Percentiles rank a stretch among this genome's conserved stretches.
phyloP scores from a whole-genome alignment of 139 green algal genomes.

The Picochlorum sp. region DNA sequence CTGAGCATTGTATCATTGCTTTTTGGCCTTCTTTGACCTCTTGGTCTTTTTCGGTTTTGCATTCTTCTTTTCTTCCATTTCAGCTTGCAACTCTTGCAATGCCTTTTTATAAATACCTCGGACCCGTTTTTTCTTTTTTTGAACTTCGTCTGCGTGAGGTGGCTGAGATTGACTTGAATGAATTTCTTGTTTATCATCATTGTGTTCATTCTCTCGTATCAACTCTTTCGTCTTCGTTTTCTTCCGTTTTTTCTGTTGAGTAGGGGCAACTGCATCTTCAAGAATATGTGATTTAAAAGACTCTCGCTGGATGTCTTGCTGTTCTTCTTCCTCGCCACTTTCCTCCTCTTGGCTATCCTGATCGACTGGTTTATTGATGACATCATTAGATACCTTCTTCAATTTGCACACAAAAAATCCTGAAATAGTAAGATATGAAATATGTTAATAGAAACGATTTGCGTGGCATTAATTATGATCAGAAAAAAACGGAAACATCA shows the following conservation, averaged over 20 bases:
- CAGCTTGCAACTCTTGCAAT: constrained; percentile 28
- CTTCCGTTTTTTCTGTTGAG: not conserved
- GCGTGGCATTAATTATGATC: not conserved
- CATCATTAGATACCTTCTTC: constrained; percentile 87
- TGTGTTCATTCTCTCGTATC: not conserved
- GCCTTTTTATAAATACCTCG: constrained; percentile 30
- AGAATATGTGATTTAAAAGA: not conserved
- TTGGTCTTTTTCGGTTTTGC: too few species aligned
- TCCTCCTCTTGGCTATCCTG: constrained; percentile 29
- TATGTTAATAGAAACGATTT: constrained; percentile 4
- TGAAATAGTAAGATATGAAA: constrained; percentile 16
- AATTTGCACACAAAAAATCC: constrained; percentile 99
- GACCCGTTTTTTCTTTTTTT: constrained; percentile 21
- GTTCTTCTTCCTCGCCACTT: constrained; percentile 6
- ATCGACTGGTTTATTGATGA: constrained; percentile 32
- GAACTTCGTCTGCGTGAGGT: not conserved
- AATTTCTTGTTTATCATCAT: not conserved
- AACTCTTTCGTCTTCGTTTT: not conserved
- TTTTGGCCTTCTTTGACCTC: too few species aligned
- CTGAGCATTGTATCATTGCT: too few species aligned
- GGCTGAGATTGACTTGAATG: not conserved
- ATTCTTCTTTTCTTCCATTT: constrained; percentile 17
- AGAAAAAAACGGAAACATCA: not conserved
- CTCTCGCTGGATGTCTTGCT: not conserved
- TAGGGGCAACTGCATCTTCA: not conserved